A percentile compares a stretch with the other conserved stretches of the same genome.
Evolutionary conservation across 2,329 filamentous ascomycete species (phyloP).

Genomic region (Hypoxylon sp.): DNA sequence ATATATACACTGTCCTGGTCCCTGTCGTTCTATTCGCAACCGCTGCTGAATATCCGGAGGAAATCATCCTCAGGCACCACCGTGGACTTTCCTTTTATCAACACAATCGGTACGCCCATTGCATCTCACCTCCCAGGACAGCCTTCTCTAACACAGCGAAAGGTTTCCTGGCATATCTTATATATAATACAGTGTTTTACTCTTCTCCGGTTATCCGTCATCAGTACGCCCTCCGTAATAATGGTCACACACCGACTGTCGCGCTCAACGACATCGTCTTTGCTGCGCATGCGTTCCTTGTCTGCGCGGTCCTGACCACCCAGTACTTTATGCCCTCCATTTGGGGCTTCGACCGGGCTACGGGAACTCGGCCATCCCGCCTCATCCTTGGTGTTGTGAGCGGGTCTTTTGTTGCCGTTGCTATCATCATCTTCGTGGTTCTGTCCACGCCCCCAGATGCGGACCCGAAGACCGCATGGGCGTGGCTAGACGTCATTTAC

Average conservation of each 20-base stretch:
- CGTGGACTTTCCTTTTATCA: constrained; percentile 88
- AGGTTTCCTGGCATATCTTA: constrained; percentile 81
- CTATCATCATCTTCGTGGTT: constrained; percentile 64
- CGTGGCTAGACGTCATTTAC: constrained; percentile 74
- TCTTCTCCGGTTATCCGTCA: constrained; percentile 82
- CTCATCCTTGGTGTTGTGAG: constrained; percentile 78
- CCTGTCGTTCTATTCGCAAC: constrained; percentile 92
- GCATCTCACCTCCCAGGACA: constrained; percentile 3
- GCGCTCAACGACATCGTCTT: constrained; percentile 92
- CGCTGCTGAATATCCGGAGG: constrained; percentile 82
- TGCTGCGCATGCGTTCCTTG: constrained; percentile 82
- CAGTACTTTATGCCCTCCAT: constrained; percentile 80
- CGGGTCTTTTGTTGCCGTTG: constrained; percentile 73
- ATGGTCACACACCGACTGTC: constrained; percentile 84
- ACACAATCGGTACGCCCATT: constrained; percentile 68
- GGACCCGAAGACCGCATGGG: constrained; percentile 66
- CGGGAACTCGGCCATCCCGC: constrained; percentile 69
- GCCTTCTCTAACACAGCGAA: constrained; percentile 42
- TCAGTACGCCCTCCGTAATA: constrained; percentile 87
- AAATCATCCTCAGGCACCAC: constrained; percentile 86
- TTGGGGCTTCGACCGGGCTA: constrained; percentile 80
- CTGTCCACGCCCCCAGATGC: constrained; percentile 55
- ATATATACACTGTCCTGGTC: constrained; percentile 85
- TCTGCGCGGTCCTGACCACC: constrained; percentile 80
- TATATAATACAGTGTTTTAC: constrained; percentile 82